Conservation (phyloP, 164 flowering plant species). For the Berberis vulgaris region DNA sequence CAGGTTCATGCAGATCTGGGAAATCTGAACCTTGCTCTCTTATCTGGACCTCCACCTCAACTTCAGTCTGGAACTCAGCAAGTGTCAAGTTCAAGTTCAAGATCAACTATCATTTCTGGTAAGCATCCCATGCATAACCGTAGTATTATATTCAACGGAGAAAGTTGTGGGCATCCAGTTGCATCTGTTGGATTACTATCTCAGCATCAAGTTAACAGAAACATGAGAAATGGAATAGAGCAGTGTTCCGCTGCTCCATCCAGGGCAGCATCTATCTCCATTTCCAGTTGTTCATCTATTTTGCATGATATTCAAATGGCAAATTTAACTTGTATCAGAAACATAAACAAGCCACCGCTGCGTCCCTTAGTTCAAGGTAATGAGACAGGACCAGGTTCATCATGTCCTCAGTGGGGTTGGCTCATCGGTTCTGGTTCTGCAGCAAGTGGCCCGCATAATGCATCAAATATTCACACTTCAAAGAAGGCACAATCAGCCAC, state of each 20-base stretch:
- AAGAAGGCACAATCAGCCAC: slow-evolving; percentile 13
- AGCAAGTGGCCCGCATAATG: slow-evolving; percentile 9
- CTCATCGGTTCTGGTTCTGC: slow-evolving; percentile 8
- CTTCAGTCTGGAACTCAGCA: slow-evolving; percentile 31
- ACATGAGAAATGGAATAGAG: slow-evolving; percentile 15
- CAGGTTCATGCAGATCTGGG: slow-evolving; percentile 17
- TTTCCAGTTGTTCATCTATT: slow-evolving; percentile 8
- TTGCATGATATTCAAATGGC: slow-evolving; percentile 16
- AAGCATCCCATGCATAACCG: slow-evolving; percentile 14
- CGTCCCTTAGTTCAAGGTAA: slow-evolving; percentile 14
- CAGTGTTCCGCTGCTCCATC: slow-evolving; percentile 16
- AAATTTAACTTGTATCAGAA: slow-evolving; percentile 12
- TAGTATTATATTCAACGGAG: slow-evolving; percentile 7
- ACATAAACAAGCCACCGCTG: slow-evolving; percentile 14
- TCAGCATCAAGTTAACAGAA: slow-evolving; percentile 17
- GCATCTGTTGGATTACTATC: slow-evolving; percentile 12
- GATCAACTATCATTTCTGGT: slow-evolving; percentile 8
- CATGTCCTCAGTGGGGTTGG: slow-evolving; percentile 16
- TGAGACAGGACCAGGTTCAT: slow-evolving; percentile 17
- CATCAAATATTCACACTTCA: slow-evolving; percentile 10
- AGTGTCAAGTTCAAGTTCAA: slow-evolving; percentile 17
- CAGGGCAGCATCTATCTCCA: slow-evolving; percentile 11
- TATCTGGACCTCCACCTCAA: slow-evolving; percentile 35
- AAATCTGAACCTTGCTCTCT: slow-evolving; percentile 31
- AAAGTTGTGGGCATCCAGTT: slow-evolving; percentile 17